These are phyloP conservation scores for Lavandula angustifolia DNA, from an alignment of 257 asterid genomes.

Conservation along the genomic window DNA sequence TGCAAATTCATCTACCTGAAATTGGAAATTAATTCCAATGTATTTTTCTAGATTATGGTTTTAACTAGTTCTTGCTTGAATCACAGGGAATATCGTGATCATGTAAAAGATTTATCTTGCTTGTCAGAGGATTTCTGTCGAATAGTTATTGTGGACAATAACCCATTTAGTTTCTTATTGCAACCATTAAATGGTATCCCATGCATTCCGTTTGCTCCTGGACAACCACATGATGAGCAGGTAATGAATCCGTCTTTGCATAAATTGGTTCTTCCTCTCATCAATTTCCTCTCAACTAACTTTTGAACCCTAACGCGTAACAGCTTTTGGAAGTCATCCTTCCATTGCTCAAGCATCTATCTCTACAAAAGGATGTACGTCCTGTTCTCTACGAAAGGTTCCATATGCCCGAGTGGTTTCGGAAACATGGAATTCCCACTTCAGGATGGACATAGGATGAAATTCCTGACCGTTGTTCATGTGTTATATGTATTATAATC, in stretches of 20 bases:
- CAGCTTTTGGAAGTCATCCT: conserved; percentile 93
- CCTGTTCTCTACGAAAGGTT: conserved; percentile 72
- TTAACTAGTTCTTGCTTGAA: conserved; percentile 27
- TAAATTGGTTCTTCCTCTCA: not conserved
- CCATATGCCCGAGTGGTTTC: conserved; percentile 96
- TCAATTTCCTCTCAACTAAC: conserved; percentile 28
- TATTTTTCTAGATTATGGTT: not conserved
- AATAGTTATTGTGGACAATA: conserved; percentile 87
- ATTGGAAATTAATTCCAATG: not conserved
- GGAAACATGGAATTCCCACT: conserved; percentile 80
- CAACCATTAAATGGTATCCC: conserved; percentile 97
- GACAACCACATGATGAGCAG: conserved; percentile 82
- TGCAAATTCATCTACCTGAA: too few species aligned
- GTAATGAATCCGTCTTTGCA: conserved; percentile 36
- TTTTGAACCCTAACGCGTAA: conserved; percentile 11
- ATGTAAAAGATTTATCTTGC: conserved; percentile 81
- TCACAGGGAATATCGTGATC: conserved; percentile 84
- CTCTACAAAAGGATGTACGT: conserved; percentile 75
- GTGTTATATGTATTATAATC: conserved; percentile 23
- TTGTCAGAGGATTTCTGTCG: conserved; percentile 71
- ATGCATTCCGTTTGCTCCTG: conserved; percentile 63
- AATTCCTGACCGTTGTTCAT: conserved; percentile 12
- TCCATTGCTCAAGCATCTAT: conserved; percentile 86
- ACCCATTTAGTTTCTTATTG: conserved; percentile 91
- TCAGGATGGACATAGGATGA: conserved; percentile 52